A percentile compares a stretch with the other conserved stretches of the same genome.
phyloP scores from a whole-genome alignment of 2,329 filamentous ascomycete species.

The Ceratocystis eucalypticola region DNA sequence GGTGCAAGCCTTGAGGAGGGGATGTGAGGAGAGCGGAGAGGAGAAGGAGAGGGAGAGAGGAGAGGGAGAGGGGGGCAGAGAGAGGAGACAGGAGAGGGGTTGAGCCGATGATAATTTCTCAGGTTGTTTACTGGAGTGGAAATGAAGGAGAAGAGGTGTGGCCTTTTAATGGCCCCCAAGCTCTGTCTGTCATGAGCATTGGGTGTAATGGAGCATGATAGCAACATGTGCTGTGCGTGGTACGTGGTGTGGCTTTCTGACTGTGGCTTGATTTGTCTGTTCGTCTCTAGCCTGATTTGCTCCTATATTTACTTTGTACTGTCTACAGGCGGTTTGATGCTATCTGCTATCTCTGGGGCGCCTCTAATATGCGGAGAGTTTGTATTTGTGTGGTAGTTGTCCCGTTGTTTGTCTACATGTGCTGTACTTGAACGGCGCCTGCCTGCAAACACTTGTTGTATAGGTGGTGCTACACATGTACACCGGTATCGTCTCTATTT shows the following conservation, averaged over 20 bases:
- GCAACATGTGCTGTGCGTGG: too few species aligned
- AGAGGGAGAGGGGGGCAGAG: background rate
- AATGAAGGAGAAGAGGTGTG: background rate
- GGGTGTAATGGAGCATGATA: too few species aligned
- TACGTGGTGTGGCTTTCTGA: too few species aligned
- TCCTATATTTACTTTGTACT: too few species aligned
- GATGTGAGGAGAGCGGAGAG: background rate
- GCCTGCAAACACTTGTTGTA: background rate
- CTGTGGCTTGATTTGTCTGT: too few species aligned
- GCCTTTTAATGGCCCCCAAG: background rate
- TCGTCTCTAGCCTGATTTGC: too few species aligned
- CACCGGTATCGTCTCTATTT: background rate
- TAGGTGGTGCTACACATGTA: too few species aligned
- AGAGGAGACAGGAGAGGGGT: background rate
- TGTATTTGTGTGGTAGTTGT: background rate
- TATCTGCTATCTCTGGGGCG: background rate
- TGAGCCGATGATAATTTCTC: slow-evolving; percentile 5
- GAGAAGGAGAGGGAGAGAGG: background rate
- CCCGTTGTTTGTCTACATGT: background rate
- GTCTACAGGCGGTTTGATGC: too few species aligned
- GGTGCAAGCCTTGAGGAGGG: background rate
- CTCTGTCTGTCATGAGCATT: background rate
- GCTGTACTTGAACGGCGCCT: background rate
- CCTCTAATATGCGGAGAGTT: background rate
- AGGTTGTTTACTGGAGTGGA: background rate